Base-by-base conservation (phyloP, 345 rosid species). In the Eucalyptus erythrocorys region DNA sequence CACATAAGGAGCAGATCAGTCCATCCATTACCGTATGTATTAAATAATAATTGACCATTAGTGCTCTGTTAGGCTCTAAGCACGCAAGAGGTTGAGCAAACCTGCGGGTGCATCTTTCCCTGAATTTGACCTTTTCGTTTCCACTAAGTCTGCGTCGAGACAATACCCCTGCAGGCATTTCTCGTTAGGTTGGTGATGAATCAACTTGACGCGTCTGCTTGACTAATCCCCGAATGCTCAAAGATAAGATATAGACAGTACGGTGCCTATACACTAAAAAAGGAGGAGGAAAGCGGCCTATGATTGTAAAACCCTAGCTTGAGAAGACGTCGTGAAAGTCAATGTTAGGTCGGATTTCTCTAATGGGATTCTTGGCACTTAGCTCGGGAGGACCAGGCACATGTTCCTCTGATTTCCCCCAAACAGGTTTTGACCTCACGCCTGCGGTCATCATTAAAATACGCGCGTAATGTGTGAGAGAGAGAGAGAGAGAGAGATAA, bases 381-480 rank as follows among this genome's bases (percentile, higher is more conserved):
- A 40, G 84, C 82, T 76, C 82, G 47, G 4, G 0, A 76, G 82
- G 82, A 76, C 82, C 15, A 21, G 42, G 82, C 82, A 9, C 81
- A 76, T 21, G 82, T 76, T 71, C 42, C 27, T 37, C 15, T 37
- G 82, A 37, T 76, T 40, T 10, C 81, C 82, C 13, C 82, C 15
- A 76, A 76, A 76, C 82, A 76, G 27, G 82, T 76, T 76, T 76
- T 76, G 82, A 76, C 82, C 27, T 76, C 15, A 10, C 43, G 80
- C 80, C 80, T 68, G 80, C 6, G 80, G 21, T 22, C 13, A 10
- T 76, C 82, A 37, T 40, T 76, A 76, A 37, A 40, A 37, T 37
- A 76, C 3, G n/a, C n/a, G n/a, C n/a, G n/a, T n/a, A n/a, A n/a
- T 7, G 40, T 0, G 42, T 0, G 66, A 1, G n/a, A 7, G 21